Evolutionary conservation across 495 filamentous ascomycete genomes (phyloP), one percentile per base, ranked within the genome.

Genomic region (Penicillium lagena): DNA sequence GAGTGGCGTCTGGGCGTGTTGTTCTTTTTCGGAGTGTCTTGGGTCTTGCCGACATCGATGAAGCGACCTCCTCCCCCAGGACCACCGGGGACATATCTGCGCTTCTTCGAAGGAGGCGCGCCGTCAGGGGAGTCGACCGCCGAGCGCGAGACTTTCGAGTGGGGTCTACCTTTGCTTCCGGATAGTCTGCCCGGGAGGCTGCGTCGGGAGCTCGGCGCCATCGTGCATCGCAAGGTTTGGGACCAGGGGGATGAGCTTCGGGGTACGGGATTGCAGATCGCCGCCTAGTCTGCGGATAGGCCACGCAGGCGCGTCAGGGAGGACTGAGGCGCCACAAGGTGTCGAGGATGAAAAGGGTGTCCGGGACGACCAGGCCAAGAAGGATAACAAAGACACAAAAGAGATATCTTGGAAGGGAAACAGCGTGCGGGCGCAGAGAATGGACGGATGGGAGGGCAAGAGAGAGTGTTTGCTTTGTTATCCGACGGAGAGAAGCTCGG

Each of bases 31-130:
- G 40, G 41, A 10, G 42, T 31, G 29, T 38, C 34, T 48, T 30
- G 28, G 11, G 33, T 17, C 7, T 29, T 77, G 43, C 81, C 76
- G 13, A 77, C 71, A 37, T 90, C 85, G 28, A 87, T 70, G 52
- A 86, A 90, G 49, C 88, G 71, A 17, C 86, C 85, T 44, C 86
- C 83, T 44, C 86, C 87, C n/a, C 86, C 85, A 30, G 85, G 82
- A 22, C 86, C 87, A 45, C 85, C 86, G 35, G 88, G 86, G 29
- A 89, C 73, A 59, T 90, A 91, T 52, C 68, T 77, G 50, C 73
- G 66, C 50, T 72, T 78, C 56, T 77, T 78, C 27, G 58, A 52
- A n/a, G 71, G 67, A 43, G 63, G 75, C 22, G 22, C 22, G 22
- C 63, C 73, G 60, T 72, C 78, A 39, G 58, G 51, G 39, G 51